A percentile compares a stretch with the other conserved stretches of the same genome.
Evolutionary conservation across 2,329 filamentous ascomycete genomes (phyloP).

Genomic region (Scopulariopsis brevicaulis): DNA sequence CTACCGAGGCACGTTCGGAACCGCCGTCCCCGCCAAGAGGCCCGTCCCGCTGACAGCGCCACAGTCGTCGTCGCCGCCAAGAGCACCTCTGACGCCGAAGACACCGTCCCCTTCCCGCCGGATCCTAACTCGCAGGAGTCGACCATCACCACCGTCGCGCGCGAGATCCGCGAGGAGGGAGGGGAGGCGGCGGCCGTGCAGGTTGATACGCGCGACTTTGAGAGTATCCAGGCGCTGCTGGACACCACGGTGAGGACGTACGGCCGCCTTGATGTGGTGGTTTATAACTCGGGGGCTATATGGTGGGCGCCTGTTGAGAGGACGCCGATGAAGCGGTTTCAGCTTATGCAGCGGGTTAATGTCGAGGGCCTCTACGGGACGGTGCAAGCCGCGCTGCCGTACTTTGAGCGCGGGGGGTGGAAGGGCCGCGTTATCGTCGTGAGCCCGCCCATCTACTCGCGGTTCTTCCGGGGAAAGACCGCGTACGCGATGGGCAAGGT

Average conservation of each 20-base stretch:
- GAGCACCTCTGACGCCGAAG: constrained; percentile 51
- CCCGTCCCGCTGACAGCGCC: background rate
- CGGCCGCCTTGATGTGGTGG: constrained; percentile 56
- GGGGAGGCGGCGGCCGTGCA: constrained; percentile 53
- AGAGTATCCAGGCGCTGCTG: constrained; percentile 50
- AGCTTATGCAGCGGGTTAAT: constrained; percentile 67
- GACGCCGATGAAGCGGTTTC: constrained; percentile 66
- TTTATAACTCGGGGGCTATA: constrained; percentile 80
- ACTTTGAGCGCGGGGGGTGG: constrained; percentile 35
- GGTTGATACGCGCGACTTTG: constrained; percentile 58
- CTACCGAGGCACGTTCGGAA: constrained; percentile 45
- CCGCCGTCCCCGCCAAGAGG: background rate
- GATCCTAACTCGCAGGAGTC: constrained; percentile 64
- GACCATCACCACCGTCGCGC: constrained; percentile 70
- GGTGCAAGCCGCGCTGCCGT: constrained; percentile 57
- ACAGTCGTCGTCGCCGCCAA: constrained; percentile 70
- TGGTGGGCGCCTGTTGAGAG: constrained; percentile 70
- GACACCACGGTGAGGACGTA: constrained; percentile 47
- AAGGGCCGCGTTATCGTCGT: constrained; percentile 64
- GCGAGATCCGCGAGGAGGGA: constrained; percentile 57
- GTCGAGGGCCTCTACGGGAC: constrained; percentile 64
- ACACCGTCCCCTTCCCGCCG: constrained; percentile 52
- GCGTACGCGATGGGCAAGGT: constrained; percentile 73
- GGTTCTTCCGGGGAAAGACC: constrained; percentile 79
- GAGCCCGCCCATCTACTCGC: constrained; percentile 72